Conservation (phyloP, 2,329 filamentous ascomycete genomes). For the Cercospora nicotianae region DNA sequence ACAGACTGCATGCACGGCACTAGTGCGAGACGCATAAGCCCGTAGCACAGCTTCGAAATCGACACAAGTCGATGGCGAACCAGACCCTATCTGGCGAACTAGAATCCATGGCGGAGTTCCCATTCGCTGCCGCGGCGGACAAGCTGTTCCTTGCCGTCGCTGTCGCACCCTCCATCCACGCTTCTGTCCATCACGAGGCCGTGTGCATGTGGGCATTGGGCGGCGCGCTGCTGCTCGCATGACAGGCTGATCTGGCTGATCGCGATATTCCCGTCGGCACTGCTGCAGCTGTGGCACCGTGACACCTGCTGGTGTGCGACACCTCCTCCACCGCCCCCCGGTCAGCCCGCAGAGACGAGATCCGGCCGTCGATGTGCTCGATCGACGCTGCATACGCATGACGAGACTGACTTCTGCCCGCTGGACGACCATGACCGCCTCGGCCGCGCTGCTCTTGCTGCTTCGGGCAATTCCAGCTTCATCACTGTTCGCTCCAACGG, state of each 20-base stretch:
- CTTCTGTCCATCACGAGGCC: neutral
- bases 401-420: neutral
- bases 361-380: neutral
- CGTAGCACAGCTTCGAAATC: neutral
- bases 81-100: neutral
- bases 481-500: neutral
- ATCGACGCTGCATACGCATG: conserved; percentile 1
- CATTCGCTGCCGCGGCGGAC: neutral
- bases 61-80: neutral
- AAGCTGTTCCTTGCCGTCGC: neutral
- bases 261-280: neutral
- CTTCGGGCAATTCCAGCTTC: neutral
- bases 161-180: neutral
- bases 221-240: neutral
- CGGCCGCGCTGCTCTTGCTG: neutral
- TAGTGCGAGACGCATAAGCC: neutral
- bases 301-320: neutral
- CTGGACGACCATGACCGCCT: neutral
- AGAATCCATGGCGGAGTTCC: neutral
- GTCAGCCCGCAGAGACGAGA: neutral
- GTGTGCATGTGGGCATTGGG: neutral
- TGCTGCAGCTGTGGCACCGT: neutral
- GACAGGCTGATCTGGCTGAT: neutral
- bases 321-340: neutral
- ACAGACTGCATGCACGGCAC: neutral